These are phyloP conservation scores for Thoreauomyces humboldtii DNA, from an alignment of 192 early-diverging fungal species.

Conservation along the genomic window DNA sequence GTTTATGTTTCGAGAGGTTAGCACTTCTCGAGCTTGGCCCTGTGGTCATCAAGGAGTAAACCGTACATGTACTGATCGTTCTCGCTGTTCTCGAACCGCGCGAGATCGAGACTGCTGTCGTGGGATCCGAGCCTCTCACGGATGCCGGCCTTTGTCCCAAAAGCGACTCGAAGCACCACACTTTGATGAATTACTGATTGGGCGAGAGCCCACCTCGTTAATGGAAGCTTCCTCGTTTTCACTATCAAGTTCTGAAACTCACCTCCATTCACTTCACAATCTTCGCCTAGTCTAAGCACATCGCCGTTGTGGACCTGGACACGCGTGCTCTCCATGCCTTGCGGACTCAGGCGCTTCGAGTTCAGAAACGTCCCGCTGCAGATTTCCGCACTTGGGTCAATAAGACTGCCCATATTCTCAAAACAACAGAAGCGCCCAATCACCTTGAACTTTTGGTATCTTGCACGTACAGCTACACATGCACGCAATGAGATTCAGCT, in stretches of 20 bases:
- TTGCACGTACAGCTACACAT: constrained; percentile 24
- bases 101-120: constrained; percentile 3
- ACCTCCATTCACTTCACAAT: constrained; percentile 44
- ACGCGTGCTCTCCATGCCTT: constrained; percentile 26
- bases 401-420: no score
- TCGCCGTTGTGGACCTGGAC: constrained; percentile 35
- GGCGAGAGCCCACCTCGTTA: no score
- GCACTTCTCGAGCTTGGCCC: no score
- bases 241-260: no score
- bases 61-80: constrained; percentile 16
- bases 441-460: constrained; percentile 30
- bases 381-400: background rate
- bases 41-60: no score
- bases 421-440: background rate
- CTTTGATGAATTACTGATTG: constrained; percentile 22
- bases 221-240: no score
- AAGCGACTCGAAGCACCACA: constrained; percentile 10
- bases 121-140: constrained; percentile 1
- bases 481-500: background rate
- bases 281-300: constrained; percentile 37
- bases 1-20: no score
- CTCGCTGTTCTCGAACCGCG: constrained; percentile 3
- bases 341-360: constrained; percentile 29
- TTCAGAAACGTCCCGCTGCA: constrained; percentile 37
- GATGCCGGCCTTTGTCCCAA: background rate